Base-by-base conservation (phyloP, 768 basidiomycete species). In the Leccinum longicurvipes region DNA sequence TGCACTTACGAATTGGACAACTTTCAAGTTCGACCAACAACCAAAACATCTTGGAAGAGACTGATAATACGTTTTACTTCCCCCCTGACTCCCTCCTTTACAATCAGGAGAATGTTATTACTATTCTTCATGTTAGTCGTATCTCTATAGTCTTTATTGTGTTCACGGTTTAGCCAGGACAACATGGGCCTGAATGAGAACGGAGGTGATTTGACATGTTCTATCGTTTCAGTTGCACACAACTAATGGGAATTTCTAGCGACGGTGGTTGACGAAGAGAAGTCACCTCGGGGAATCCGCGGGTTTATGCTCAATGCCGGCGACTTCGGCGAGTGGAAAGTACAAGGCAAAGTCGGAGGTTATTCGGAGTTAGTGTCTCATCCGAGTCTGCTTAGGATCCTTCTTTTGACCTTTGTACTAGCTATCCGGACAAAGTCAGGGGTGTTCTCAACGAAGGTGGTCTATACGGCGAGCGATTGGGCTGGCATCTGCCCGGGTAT, bases 151-250 rank as follows among this genome's bases (percentile, higher is more conserved):
- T 46, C 12, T 17, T 6, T 21, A 14, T n/a, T 5, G 3, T 31
- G 4, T 24, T 63, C 12, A 67, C 34, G 51, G 46, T 36, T 45
- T 51, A 19, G 46, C 44, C 47, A 88, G 85, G 91, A 92, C 57
- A 88, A 89, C 62, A 89, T 87, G 85, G 91, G 90, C 0, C 69
- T 89, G 59, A 81, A 90, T 54, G 83, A 91, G 67, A 79, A 82
- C 21, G 76, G 75, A 60, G 60, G 83, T 82, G 53, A 58, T 61
- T 36, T 29, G 19, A 39, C n/a, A 15, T 6, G 6, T 17, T 50
- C 27, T 3, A 17, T 32, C 24, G n/a, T 23, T 25, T 44, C 8
- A 6, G 31, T 24, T 50, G 42, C 25, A 48, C 21, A 39, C n/a
- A 11, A 56, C 21, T 64, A 9, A 62, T 53, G 4, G 24, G 36